Base-by-base conservation (phyloP, 2,329 filamentous ascomycete species). In the Bipolaris zeicola region DNA sequence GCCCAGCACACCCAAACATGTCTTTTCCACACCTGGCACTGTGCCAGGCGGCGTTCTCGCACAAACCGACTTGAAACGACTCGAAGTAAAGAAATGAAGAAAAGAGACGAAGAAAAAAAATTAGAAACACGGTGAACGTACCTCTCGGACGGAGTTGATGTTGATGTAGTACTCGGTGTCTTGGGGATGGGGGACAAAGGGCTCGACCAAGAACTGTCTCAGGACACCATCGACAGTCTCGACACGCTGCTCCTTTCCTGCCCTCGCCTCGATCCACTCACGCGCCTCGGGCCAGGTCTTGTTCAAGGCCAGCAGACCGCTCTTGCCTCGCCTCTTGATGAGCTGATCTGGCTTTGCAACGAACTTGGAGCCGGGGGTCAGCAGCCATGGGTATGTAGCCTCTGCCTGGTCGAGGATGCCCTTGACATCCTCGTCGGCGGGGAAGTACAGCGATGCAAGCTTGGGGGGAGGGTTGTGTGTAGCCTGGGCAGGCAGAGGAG, bases 141-240 rank as follows among this genome's bases (percentile, higher is more conserved):
- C 95, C 89, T 98, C 95, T 85, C 95, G 91, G 75, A 96, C 93
- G 63, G 95, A 98, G 87, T 97, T 95, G 85, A 99, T 99, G 88
- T 97, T 97, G 85, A 99, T 96, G 83, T 99, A 99, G 85, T 98
- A 98, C 82, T 99, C 95, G 65, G 94, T 97, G 78, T 92, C 89
- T 72, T 92, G 86, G 65, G 93, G 90, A 81, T 99, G 95, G 73
- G 94, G 95, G 62, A 98, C 93, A 76, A 99, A 98, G 50, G 95
- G 95, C 87, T 99, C 95, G 69, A 99, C 93, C 66, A 99, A 85
- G 86, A 99, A 99, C 74, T 96, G 91, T 78, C 93, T 89, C 77
- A 99, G 85, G 64, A 90, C 87, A 78, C 95, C 95, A 64, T 90
- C 87, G 68, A 92, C 89, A 71, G 90, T 89, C 88, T 99, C 95